A percentile compares a stretch with the other conserved stretches of the same genome.
Conservation (phyloP, 306 rosid species). For the Trifolium repens region DNA sequence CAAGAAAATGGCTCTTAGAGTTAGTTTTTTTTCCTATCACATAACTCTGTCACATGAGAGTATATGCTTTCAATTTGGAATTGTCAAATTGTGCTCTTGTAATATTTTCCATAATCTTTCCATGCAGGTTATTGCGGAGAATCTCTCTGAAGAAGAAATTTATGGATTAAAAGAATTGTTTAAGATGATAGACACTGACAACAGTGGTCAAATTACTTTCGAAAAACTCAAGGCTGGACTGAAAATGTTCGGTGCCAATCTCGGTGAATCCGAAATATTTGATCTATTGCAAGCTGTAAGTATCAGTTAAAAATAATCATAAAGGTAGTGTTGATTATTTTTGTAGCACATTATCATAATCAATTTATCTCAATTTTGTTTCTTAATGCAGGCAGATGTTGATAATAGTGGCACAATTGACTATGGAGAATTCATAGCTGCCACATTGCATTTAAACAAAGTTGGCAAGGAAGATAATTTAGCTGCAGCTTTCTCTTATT, state of each 20-base stretch:
- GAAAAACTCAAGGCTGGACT: conserved; percentile 76
- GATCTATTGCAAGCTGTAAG: conserved; percentile 81
- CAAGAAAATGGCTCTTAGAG: conserved; percentile 84
- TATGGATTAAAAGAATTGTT: conserved; percentile 62
- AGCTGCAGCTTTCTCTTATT: conserved; percentile 73
- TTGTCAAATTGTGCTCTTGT: neutral
- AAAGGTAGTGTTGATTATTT: neutral
- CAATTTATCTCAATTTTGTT: conserved; percentile 8
- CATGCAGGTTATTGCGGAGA: conserved; percentile 71
- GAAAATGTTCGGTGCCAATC: conserved; percentile 67
- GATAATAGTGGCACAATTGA: conserved; percentile 80
- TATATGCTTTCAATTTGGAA: conserved; percentile 10
- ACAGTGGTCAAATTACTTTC: conserved; percentile 67
- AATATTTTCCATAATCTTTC: conserved; percentile 5
- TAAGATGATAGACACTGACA: conserved; percentile 55
- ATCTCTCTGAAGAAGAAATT: conserved; percentile 79
- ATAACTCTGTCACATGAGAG: neutral
- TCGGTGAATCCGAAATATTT: conserved; percentile 65
- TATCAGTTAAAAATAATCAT: conserved; percentile 28
- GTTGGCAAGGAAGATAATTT: conserved; percentile 66
- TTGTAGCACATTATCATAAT: conserved; percentile 11
- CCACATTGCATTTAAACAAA: conserved; percentile 79
- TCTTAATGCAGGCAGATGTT: conserved; percentile 67
- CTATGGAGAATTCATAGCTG: conserved; percentile 82
- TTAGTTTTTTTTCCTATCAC: conserved; percentile 40